phyloP scores from a whole-genome alignment of 805 yeast species.

The Wickerhamomyces bisporus region DNA sequence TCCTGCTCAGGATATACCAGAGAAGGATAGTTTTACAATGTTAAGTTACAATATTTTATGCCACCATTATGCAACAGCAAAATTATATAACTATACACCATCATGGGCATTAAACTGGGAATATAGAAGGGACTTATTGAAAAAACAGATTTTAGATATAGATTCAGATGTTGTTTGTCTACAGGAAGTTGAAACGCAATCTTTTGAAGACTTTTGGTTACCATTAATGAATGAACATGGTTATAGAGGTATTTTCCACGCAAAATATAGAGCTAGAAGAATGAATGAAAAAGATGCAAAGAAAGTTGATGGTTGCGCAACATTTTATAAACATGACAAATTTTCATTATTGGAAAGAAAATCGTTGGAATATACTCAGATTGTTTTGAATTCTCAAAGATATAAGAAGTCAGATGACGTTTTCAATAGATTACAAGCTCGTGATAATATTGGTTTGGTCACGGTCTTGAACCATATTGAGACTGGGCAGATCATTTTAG shows the following conservation, averaged over 20 bases:
- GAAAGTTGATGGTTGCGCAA: conserved; percentile 98
- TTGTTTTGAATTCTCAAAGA: conserved; percentile 75
- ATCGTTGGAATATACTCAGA: conserved; percentile 75
- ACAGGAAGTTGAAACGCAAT: conserved; percentile 91
- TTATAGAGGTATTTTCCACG: conserved; percentile 76
- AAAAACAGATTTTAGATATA: conserved; percentile 61
- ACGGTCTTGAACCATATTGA: conserved; percentile 66
- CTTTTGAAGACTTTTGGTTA: conserved; percentile 82
- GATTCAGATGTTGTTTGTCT: conserved; percentile 80
- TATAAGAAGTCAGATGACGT: conserved; percentile 92
- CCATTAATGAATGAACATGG: conserved; percentile 70
- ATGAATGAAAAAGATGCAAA: conserved; percentile 76
- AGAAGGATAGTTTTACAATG: conserved; percentile 55
- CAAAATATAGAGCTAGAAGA: conserved; percentile 88
- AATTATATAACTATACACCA: conserved; percentile 90
- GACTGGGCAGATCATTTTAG: conserved; percentile 65
- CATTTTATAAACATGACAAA: conserved; percentile 67
- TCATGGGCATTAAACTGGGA: conserved; percentile 97
- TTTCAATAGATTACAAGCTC: conserved; percentile 92
- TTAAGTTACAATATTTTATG: conserved; percentile 89
- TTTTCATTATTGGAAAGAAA: conserved; percentile 69
- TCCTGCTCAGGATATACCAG: conserved; percentile 23
- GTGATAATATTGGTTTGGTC: conserved; percentile 86
- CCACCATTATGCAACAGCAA: conserved; percentile 91
- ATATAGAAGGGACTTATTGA: conserved; percentile 72